A percentile compares a stretch with the other conserved stretches of the same genome.
These are phyloP conservation scores for Porphyrellus cyaneotinctus DNA, from an alignment of 768 basidiomycete genomes.

Conservation along the genomic window DNA sequence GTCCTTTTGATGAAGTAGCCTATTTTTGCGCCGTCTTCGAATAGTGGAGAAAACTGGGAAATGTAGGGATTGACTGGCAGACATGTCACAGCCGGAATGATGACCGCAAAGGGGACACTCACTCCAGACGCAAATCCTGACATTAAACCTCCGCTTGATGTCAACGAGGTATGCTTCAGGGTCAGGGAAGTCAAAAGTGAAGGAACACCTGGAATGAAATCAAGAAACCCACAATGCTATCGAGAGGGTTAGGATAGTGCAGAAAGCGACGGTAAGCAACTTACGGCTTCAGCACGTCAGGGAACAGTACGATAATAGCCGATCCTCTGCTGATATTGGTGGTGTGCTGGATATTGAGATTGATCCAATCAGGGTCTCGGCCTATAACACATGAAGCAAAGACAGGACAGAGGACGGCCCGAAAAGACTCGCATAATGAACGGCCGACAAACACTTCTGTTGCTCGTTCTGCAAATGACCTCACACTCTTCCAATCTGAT, in stretches of 20 bases:
- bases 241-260: neutral
- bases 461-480: constrained; percentile 40
- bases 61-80: constrained; percentile 69
- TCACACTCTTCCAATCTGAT: constrained; percentile 40
- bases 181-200: constrained; percentile 78
- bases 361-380: constrained; percentile 35
- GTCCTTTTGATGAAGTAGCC: constrained; percentile 68
- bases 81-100: constrained; percentile 2
- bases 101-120: constrained; percentile 12
- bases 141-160: constrained; percentile 57
- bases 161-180: constrained; percentile 59
- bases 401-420: too few species aligned
- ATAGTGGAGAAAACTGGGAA: constrained; percentile 64
- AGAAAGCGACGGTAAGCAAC: neutral
- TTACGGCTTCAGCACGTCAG: neutral
- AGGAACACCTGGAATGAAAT: constrained; percentile 53
- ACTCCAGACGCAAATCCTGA: constrained; percentile 76
- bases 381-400: constrained; percentile 21
- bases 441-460: constrained; percentile 48
- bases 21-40: constrained; percentile 62
- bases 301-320: neutral
- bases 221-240: neutral
- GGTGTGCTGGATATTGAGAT: constrained; percentile 31
- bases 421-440: constrained; percentile 37
- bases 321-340: constrained; percentile 19